Percentiles rank a stretch among this genome's conserved stretches.
phyloP scores from a whole-genome alignment of 345 rosid genomes.

The Corchorus capsularis region DNA sequence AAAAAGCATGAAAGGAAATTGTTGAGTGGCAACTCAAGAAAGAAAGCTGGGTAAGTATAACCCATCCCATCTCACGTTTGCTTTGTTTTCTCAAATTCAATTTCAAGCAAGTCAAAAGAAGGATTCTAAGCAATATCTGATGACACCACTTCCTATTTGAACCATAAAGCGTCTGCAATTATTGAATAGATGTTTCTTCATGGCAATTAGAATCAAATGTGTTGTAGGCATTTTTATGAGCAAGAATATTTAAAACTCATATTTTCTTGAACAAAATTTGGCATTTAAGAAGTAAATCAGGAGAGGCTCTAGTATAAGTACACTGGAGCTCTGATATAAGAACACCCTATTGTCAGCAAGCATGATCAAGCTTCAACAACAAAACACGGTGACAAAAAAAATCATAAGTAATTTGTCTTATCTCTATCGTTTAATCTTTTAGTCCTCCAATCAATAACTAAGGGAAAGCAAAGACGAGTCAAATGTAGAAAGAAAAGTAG shows the following conservation, averaged over 20 bases:
- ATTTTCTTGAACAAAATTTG: not conserved
- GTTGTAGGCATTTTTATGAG: not conserved
- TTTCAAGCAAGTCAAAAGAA: not conserved
- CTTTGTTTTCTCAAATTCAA: not conserved
- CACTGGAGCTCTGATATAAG: not conserved
- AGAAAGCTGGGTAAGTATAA: not conserved
- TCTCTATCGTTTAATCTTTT: not conserved
- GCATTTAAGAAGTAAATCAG: not conserved
- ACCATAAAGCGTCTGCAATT: not conserved
- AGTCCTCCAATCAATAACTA: not conserved
- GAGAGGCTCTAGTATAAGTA: not conserved
- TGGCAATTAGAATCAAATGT: not conserved
- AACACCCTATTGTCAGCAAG: not conserved
- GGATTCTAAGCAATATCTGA: not conserved
- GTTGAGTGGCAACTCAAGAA: not conserved
- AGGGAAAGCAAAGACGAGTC: not conserved
- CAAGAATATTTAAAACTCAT: too few relatives aligned
- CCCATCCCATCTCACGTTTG: not conserved
- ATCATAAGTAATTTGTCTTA: not conserved
- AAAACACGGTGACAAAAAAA: not conserved
- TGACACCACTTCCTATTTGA: conserved; percentile 7
- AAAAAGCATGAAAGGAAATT: not conserved
- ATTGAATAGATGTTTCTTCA: not conserved
- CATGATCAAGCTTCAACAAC: not conserved
- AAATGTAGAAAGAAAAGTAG: not conserved